Percentiles rank a stretch among this genome's conserved stretches.
phyloP scores from a whole-genome alignment of 441 rosid species.

The Viola pubescens region DNA sequence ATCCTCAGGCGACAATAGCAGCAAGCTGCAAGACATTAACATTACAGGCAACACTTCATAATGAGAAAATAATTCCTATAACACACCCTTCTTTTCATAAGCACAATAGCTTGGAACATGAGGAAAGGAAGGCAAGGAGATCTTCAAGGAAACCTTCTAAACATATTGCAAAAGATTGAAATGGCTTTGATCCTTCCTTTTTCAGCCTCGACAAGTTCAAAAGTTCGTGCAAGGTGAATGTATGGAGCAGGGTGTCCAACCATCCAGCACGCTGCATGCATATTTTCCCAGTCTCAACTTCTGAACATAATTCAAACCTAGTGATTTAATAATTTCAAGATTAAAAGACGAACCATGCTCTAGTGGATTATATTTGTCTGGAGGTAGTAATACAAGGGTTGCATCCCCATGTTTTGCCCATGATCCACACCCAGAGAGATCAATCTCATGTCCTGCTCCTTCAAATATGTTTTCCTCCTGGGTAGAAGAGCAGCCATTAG shows the following conservation, averaged over 20 bases:
- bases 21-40: slow-evolving; percentile 42
- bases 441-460: slow-evolving; percentile 22
- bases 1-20: slow-evolving; percentile 81
- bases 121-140: neutral
- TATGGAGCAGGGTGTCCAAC: slow-evolving; percentile 73
- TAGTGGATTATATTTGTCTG: slow-evolving; percentile 55
- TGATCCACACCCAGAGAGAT: slow-evolving; percentile 27
- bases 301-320: too few relatives aligned
- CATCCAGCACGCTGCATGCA: slow-evolving; percentile 70
- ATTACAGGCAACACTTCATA: slow-evolving; percentile 13
- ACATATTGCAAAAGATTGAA: slow-evolving; percentile 86
- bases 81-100: slow-evolving; percentile 1
- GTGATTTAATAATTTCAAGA: slow-evolving; percentile 11
- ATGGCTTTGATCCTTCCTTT: slow-evolving; percentile 79
- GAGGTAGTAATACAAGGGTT: slow-evolving; percentile 43
- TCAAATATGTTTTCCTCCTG: slow-evolving; percentile 23
- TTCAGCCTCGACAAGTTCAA: slow-evolving; percentile 73
- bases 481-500: slow-evolving; percentile 26
- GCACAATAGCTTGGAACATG: slow-evolving; percentile 3
- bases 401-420: slow-evolving; percentile 24
- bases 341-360: slow-evolving; percentile 55
- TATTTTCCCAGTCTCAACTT: too few relatives aligned
- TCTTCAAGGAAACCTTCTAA: slow-evolving; percentile 51
- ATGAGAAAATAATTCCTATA: slow-evolving; percentile 13
- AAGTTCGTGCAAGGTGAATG: slow-evolving; percentile 72